Percentiles rank a stretch among this genome's conserved stretches.
These are phyloP conservation scores for Ophiostoma perfectum DNA, from an alignment of 2,329 filamentous ascomycete species.

Conservation along the genomic window DNA sequence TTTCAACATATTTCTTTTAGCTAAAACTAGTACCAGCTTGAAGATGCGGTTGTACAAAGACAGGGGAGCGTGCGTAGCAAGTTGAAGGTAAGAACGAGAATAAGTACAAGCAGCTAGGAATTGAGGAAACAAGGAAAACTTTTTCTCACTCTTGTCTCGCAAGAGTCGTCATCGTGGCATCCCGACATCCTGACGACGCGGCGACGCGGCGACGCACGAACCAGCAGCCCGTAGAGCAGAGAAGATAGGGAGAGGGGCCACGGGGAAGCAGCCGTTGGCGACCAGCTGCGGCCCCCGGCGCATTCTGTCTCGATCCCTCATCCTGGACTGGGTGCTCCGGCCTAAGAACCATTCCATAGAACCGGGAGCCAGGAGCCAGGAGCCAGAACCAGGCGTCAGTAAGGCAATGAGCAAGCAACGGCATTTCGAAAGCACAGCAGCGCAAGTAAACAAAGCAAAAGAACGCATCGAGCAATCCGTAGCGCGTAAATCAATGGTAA, in stretches of 20 bases:
- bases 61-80: background rate
- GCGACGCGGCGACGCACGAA: background rate
- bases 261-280: background rate
- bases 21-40: background rate
- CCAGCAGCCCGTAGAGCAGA: background rate
- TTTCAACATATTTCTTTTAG: conserved; percentile 4
- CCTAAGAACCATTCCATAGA: too few species aligned
- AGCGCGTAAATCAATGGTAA: too few species aligned
- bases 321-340: too few species aligned
- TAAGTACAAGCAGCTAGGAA: background rate
- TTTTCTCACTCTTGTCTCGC: background rate
- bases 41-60: background rate
- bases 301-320: too few species aligned
- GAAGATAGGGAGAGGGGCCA: background rate
- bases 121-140: background rate
- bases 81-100: background rate
- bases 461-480: too few species aligned
- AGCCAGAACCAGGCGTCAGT: too few species aligned
- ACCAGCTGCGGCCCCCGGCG: background rate
- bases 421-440: too few species aligned
- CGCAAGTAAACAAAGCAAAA: too few species aligned
- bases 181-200: background rate
- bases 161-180: background rate
- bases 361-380: too few species aligned
- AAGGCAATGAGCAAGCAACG: too few species aligned